phyloP scores from a whole-genome alignment of 73 alveolate species.

The Uronychia binucleata region DNA sequence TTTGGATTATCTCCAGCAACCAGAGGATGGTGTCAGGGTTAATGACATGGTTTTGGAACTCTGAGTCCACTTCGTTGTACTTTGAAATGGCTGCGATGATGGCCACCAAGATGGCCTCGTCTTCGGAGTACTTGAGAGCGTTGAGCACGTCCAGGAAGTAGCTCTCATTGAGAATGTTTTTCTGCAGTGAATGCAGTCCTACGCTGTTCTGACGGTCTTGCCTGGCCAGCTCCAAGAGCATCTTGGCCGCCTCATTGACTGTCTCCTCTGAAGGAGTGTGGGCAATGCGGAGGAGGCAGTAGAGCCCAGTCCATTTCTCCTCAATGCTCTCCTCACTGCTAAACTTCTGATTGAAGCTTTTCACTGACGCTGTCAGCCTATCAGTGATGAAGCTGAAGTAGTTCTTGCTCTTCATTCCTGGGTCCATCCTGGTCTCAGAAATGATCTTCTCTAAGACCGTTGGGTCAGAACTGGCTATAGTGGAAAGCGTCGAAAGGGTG shows the following conservation, averaged over 20 bases:
- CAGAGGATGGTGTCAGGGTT: conserved; percentile 58
- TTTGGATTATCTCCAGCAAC: conserved; percentile 19
- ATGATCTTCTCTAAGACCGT: conserved; percentile 18
- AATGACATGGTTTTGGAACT: conserved; percentile 33
- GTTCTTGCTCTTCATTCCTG: conserved; percentile 19
- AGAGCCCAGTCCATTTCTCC: conserved; percentile 34
- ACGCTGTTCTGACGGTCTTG: neutral
- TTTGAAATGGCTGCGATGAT: conserved; percentile 22
- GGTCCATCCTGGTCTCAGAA: conserved; percentile 29
- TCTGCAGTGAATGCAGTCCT: neutral
- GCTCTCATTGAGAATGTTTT: conserved; percentile 23
- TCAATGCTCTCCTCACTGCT: neutral
- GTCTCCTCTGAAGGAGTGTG: conserved; percentile 30
- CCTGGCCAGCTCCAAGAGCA: neutral
- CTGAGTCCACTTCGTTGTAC: conserved; percentile 23
- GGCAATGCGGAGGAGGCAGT: conserved; percentile 38
- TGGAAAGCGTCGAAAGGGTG: conserved; percentile 39
- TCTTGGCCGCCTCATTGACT: conserved; percentile 30
- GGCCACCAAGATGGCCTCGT: conserved; percentile 7
- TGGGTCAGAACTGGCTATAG: conserved; percentile 12
- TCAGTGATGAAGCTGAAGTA: conserved; percentile 31
- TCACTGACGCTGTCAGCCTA: neutral
- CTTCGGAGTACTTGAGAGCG: conserved; percentile 32
- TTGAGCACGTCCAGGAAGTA: conserved; percentile 43
- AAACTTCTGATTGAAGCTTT: neutral